Evolutionary conservation across 2,329 filamentous ascomycete genomes (phyloP).

Genomic region (Aspergillus spinulosporus): DNA sequence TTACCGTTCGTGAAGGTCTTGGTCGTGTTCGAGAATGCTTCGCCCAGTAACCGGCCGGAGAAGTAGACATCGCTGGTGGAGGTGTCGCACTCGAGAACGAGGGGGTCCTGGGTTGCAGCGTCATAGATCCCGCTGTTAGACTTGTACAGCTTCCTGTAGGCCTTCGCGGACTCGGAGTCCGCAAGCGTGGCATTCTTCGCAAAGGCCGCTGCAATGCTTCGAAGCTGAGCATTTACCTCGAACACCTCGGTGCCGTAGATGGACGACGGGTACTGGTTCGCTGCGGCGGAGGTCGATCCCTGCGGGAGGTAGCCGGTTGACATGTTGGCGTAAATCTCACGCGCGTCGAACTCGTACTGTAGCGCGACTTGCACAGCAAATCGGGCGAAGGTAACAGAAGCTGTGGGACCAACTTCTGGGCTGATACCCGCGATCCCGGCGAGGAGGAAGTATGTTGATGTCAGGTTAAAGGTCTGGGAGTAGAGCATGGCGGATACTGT

Average conservation of each 20-base stretch:
- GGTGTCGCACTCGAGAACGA: constrained; percentile 64
- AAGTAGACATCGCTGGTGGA: constrained; percentile 75
- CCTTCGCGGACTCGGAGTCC: constrained; percentile 51
- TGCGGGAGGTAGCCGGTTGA: constrained; percentile 69
- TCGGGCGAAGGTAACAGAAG: constrained; percentile 65
- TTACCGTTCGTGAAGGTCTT: constrained; percentile 66
- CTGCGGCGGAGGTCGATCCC: constrained; percentile 47
- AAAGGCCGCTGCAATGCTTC: constrained; percentile 54
- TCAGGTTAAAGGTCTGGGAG: constrained; percentile 64
- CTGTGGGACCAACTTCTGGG: constrained; percentile 65
- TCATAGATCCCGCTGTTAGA: constrained; percentile 36
- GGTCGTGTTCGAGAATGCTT: constrained; percentile 66
- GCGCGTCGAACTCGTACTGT: constrained; percentile 72
- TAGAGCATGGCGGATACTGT: constrained; percentile 65
- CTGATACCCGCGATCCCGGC: constrained; percentile 74
- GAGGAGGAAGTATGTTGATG: constrained; percentile 68
- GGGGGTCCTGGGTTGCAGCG: constrained; percentile 50
- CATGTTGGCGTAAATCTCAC: constrained; percentile 66
- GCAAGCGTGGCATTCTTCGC: constrained; percentile 55
- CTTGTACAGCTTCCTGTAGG: constrained; percentile 58
- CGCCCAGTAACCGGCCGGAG: constrained; percentile 60
- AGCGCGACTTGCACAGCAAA: constrained; percentile 73
- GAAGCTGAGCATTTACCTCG: constrained; percentile 62
- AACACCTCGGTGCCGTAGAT: constrained; percentile 71
- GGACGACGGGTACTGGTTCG: constrained; percentile 58